phyloP scores from a whole-genome alignment of 1,284 basidiomycete species.

The Ceratobasidium sp. region DNA sequence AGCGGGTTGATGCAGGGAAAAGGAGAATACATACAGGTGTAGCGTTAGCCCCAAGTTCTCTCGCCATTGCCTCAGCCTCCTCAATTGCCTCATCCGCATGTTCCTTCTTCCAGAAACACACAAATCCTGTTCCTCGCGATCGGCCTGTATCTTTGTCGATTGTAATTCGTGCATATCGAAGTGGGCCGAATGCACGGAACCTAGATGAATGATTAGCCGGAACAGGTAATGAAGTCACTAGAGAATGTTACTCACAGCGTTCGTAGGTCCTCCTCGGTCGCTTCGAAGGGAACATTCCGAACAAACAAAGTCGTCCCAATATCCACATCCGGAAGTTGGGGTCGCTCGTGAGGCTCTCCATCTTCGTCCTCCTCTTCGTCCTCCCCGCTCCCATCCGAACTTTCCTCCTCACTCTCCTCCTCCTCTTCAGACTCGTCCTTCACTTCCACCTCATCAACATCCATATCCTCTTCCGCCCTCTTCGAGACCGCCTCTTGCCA shows the following conservation, averaged over 20 bases:
- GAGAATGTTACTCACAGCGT: conserved; percentile 66
- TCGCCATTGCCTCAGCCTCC: conserved; percentile 79
- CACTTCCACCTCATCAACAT: conserved; percentile 54
- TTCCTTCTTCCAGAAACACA: conserved; percentile 95
- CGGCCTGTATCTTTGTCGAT: conserved; percentile 86
- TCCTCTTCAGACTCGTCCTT: conserved; percentile 52
- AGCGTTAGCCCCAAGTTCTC: conserved; percentile 55
- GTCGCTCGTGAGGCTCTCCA: conserved; percentile 69
- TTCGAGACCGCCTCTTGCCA: conserved; percentile 75
- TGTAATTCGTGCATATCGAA: conserved; percentile 94
- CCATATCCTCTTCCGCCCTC: conserved; percentile 58
- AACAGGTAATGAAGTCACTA: neutral
- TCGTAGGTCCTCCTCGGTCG: conserved; percentile 90
- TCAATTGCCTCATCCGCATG: conserved; percentile 88
- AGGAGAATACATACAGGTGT: conserved; percentile 45
- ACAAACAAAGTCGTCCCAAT: conserved; percentile 93
- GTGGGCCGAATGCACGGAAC: conserved; percentile 89
- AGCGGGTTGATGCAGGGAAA: conserved; percentile 1
- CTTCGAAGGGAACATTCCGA: conserved; percentile 92
- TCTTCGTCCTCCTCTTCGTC: conserved; percentile 61
- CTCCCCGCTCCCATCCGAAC: conserved; percentile 53
- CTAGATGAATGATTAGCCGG: conserved; percentile 56
- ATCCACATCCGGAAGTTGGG: conserved; percentile 80
- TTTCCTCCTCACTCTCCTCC: conserved; percentile 52
- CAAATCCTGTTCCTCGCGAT: conserved; percentile 95